Evolutionary conservation across 1,284 basidiomycete genomes (phyloP), one percentile per base, ranked within the genome.

Genomic region (Ustilago nuda): DNA sequence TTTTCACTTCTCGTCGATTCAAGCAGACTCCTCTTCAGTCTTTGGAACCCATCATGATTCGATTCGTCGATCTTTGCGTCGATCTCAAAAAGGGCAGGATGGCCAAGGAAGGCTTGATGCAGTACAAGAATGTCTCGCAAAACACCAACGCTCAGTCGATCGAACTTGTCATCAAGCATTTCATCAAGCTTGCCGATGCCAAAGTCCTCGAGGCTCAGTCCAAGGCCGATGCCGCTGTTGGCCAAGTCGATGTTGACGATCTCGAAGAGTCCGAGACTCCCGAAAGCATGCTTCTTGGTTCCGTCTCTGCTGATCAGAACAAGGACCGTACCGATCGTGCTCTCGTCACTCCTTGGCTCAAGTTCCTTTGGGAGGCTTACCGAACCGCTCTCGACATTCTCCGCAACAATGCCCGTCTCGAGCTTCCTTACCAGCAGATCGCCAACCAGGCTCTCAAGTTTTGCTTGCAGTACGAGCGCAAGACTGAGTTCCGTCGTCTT

Each of bases 281-380:
- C 2, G 94, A 95, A 87, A 92, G 92, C 84, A 94, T 96, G 76
- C 87, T 96, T 23, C 89, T 96, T 23, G 92, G 92, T 57, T 92
- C 92, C 46, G 94, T 96, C 77, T 93, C 92, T 78, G 93, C 94
- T 66, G 91, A 97, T 87, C 93, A 94, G 88, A 95, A 90, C 88
- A 93, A 94, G 87, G 96, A 99, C 87, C 89, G 97, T 81, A 98
- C 95, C 51, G 96, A 99, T 87, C 89, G 97, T 66, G 93, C 94
- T 30, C 90, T 99, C 60, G 94, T 99, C 77, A 97, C 94, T 0
- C 96, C 97, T 2, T 98, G 95, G 92, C 92, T 99, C 86, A 96
- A 97, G 87, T 98, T 98, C 87, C 89, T 96, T 35, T 99, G 95
- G 95, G 96, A 99, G 89, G 94, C 94, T 76, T 98, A 98, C 87